phyloP scores from a whole-genome alignment of 2,329 filamentous ascomycete species.

The Tolypocladium guangdongense region DNA sequence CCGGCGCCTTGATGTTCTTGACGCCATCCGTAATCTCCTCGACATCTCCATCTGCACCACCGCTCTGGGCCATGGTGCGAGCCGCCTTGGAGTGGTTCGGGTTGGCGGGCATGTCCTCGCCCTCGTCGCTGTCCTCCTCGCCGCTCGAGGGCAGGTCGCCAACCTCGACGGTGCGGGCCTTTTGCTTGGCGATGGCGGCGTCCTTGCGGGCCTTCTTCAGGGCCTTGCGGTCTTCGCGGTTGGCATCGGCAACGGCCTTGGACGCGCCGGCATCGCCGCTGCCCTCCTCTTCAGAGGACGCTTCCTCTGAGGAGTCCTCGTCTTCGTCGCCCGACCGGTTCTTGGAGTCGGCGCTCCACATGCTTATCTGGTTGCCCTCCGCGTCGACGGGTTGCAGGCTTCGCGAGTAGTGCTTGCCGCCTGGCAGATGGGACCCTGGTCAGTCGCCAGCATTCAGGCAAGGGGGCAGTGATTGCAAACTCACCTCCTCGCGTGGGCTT shows the following conservation, averaged over 20 bases:
- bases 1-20: conserved; percentile 38
- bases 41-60: conserved; percentile 17
- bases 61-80: conserved; percentile 40
- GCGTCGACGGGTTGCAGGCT: conserved; percentile 80
- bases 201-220: conserved; percentile 86
- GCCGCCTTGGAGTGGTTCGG: conserved; percentile 80
- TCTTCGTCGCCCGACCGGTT: conserved; percentile 34
- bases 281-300: conserved; percentile 33
- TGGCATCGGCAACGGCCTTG: conserved; percentile 37
- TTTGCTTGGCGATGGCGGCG: conserved; percentile 70
- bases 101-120: conserved; percentile 68
- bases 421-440: conserved; percentile 31
- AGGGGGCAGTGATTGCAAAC: background rate
- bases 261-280: conserved; percentile 33
- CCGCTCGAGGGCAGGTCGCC: conserved; percentile 76
- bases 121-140: conserved; percentile 44
- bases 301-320: conserved; percentile 34
- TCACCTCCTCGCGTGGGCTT: conserved; percentile 86
- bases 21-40: conserved; percentile 43
- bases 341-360: conserved; percentile 61
- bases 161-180: conserved; percentile 60
- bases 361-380: conserved; percentile 79
- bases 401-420: conserved; percentile 90
- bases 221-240: conserved; percentile 78
- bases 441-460: background rate